These are phyloP conservation scores for Colletotrichum lupini DNA, from an alignment of 2,329 filamentous ascomycete genomes.

Conservation along the genomic window DNA sequence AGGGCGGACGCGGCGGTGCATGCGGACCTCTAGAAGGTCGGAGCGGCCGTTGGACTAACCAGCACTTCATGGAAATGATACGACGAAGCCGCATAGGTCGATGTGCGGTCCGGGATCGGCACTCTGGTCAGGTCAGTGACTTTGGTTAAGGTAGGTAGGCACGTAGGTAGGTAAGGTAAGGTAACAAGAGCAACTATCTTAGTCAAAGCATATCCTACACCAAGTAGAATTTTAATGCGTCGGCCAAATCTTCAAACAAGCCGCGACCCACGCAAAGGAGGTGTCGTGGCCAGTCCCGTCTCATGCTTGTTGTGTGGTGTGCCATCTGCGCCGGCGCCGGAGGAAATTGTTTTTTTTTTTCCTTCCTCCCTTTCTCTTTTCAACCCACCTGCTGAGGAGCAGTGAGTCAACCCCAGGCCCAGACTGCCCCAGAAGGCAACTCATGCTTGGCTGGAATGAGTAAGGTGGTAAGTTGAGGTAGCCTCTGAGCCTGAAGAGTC, in stretches of 20 bases:
- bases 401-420: background rate
- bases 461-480: background rate
- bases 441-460: background rate
- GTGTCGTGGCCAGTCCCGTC: background rate
- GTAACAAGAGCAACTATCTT: background rate
- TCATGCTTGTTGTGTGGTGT: background rate
- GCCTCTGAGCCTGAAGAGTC: background rate
- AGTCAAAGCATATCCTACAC: background rate
- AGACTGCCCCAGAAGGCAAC: background rate
- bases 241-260: conserved; percentile 5
- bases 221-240: conserved; percentile 16
- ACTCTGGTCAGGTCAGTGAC: background rate
- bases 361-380: background rate
- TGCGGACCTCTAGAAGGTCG: background rate
- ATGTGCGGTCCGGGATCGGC: conserved; percentile 4
- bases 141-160: background rate
- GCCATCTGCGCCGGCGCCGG: background rate
- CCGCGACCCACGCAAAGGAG: conserved; percentile 5
- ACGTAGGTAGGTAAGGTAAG: background rate
- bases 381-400: background rate
- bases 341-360: background rate
- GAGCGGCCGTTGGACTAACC: background rate
- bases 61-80: background rate
- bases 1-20: background rate
- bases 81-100: background rate